Evolutionary conservation across 1,284 basidiomycete genomes (phyloP), one percentile per base, ranked within the genome.

Genomic region (Leccinum solheimii): DNA sequence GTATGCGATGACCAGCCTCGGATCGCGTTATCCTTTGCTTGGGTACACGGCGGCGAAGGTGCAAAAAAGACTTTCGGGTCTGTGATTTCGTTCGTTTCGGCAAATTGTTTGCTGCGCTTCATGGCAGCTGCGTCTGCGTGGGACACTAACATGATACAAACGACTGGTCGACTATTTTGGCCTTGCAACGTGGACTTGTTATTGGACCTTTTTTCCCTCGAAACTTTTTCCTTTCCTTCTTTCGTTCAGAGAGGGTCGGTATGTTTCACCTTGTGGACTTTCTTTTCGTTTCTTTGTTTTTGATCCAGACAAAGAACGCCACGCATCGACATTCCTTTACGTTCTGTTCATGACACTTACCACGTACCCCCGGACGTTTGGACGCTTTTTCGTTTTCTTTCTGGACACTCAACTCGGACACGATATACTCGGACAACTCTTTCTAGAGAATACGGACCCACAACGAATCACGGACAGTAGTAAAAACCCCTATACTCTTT

Each of bases 1-100:
- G 36, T 85, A 82, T 65, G 86, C 85, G 57, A 83, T 91, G 82
- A 85, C 79, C 62, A 83, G 78, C 63, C 80, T 91, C 51, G 81
- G 81, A 61, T 71, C 81, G 9, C 79, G 79, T 55, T 87, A 86
- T 70, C 86, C 86, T 32, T 76, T 90, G 64, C 76, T 86, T 62
- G 84, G 87, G 81, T 81, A 79, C 61, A 74, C 78, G 54, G 76
- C 73, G 45, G 69, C 75, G 58, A 80, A 80, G 66, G 73, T 77
- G 45, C 79, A 81, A 70, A 80, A 80, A 65, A 69, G 75, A 66
- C 64, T 80, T 50, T 69, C 79, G 30, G 77, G 77, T 64, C 70
- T 80, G 66, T 81, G 74, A 64, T 60, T 40, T 32, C 10, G 11
- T 21, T 7, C 19, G 11, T 13, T 21, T 45, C 19, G 11, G 43